Evolutionary conservation across 805 yeast species (phyloP), one percentile per base, ranked within the genome.

Genomic region (Candida nanaspora): DNA sequence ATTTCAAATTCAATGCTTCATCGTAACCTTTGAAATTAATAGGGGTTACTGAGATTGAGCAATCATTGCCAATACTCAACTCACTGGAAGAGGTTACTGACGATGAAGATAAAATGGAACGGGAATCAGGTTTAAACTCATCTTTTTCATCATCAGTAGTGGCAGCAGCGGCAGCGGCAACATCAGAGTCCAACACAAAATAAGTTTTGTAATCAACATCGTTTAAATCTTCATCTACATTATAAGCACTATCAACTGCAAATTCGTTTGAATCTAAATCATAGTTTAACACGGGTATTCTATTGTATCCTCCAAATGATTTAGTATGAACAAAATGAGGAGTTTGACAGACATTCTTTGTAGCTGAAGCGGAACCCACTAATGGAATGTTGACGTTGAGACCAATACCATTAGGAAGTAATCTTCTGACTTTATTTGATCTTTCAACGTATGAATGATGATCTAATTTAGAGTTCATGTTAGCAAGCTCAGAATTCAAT

Each of bases 401-500:
- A 43, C 78, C 78, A 39, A 65, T 66, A 34, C 71, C 70, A 37
- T 61, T 45, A 35, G 79, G 79, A 43, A 74, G 57, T 26, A 64
- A 50, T 49, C 67, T 58, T n/a, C 33, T 13, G n/a, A 42, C 40
- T 6, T 32, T 23, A 36, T 45, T 45, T 9, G 33, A n/a, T 14
- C 33, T 18, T 38, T 50, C 56, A n/a, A 32, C 42, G 3, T 21
- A 22, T 14, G 34, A 25, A 37, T 47, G 46, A 13, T 25, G 30
- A 10, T 30, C 33, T 20, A 46, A 36, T 5, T 41, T 31, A 1
- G 40, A 31, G n/a, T n/a, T 29, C 6, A 41, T 27, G 27, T 11
- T 23, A 8, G 7, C 27, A 23, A 11, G 27, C 11, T 23, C 27
- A 23, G 27, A 23, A 23, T 11, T 23, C 10, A 7, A 8, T 11